Evolutionary conservation across 352 stramenopile species (phyloP).

Genomic region (Poterioochromonas sp.): DNA sequence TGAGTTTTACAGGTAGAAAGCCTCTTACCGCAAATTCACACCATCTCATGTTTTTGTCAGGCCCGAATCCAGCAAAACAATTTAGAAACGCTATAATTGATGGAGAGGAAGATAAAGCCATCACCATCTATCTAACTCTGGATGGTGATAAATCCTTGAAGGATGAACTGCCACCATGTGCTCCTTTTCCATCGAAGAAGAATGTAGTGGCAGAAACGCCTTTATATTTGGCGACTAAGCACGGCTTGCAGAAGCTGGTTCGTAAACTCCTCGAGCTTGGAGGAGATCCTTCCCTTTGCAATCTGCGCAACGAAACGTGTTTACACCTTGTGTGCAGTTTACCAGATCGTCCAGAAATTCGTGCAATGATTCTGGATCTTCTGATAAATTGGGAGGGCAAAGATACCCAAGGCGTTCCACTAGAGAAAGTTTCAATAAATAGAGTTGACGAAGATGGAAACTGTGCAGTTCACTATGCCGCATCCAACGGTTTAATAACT

Average conservation of each 20-base stretch:
- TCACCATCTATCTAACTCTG: neutral
- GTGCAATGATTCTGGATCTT: constrained; percentile 15
- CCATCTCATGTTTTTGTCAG: constrained; percentile 7
- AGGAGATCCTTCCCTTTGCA: constrained; percentile 18
- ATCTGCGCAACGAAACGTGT: constrained; percentile 20
- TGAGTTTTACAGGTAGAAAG: too few relatives aligned
- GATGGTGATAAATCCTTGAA: constrained; percentile 12
- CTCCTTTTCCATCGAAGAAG: constrained; percentile 29
- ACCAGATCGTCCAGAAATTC: neutral
- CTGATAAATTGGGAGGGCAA: constrained; percentile 16
- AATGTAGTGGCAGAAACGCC: constrained; percentile 12
- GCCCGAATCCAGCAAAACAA: constrained; percentile 23
- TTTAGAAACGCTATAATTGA: constrained; percentile 33
- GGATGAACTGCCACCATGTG: constrained; percentile 31
- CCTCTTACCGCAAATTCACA: too few relatives aligned
- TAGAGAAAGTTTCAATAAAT: constrained; percentile 35
- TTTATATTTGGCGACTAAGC: constrained; percentile 1
- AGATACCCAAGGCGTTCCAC: neutral
- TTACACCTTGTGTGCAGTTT: constrained; percentile 24
- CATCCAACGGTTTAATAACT: constrained; percentile 8
- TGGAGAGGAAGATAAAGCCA: constrained; percentile 33
- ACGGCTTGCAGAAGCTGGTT: constrained; percentile 14
- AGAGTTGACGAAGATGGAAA: constrained; percentile 36
- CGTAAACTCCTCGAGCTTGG: constrained; percentile 7
- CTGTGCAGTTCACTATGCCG: constrained; percentile 36